Conservation (phyloP, 306 rosid species). For the Lathyrus sativus region DNA sequence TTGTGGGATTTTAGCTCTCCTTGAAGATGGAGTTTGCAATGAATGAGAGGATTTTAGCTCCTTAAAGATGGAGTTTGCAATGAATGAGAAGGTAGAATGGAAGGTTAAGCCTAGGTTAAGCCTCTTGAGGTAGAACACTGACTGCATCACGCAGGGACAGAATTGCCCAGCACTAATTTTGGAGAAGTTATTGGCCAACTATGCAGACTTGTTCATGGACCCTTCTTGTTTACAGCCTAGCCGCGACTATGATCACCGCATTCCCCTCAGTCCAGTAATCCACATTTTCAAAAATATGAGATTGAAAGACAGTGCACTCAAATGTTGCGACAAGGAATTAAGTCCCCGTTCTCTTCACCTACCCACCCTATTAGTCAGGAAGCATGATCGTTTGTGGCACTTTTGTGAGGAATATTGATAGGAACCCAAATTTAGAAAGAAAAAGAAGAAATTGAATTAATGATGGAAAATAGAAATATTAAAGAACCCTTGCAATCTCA, state of each 20-base stretch:
- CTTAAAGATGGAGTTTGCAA: background rate
- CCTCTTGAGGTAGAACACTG: background rate
- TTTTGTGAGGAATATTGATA: background rate
- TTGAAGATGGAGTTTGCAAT: background rate
- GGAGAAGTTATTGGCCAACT: background rate
- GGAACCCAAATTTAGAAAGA: background rate
- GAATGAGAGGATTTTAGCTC: background rate
- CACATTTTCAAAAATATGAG: background rate
- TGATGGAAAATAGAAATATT: background rate
- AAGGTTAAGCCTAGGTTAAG: background rate
- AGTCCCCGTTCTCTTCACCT: background rate
- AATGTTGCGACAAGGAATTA: background rate
- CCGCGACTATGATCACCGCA: background rate
- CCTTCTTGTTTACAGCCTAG: background rate
- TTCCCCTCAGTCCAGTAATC: background rate
- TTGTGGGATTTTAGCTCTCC: background rate
- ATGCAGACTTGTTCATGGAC: background rate
- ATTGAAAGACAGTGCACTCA: background rate
- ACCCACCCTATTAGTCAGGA: background rate
- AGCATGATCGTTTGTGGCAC: background rate
- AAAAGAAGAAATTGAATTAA: background rate
- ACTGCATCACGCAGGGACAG: background rate
- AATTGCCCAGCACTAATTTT: background rate
- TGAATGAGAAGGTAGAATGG: background rate
- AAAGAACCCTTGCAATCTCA: background rate